phyloP scores from a whole-genome alignment of 1,139 yeast species.

The Scheffersomyces illinoinensis region DNA sequence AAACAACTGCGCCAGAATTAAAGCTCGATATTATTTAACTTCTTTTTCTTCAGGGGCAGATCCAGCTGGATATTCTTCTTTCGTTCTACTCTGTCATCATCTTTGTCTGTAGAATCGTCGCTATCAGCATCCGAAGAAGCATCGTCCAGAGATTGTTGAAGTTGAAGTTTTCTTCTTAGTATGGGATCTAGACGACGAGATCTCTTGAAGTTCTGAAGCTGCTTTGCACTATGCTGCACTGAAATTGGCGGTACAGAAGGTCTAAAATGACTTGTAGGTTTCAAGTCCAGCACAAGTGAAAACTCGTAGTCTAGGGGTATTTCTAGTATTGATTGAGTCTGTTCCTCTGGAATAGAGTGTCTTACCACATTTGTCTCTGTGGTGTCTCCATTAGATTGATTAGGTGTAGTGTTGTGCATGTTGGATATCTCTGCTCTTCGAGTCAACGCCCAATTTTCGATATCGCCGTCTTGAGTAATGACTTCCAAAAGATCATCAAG shows the following conservation, averaged over 20 bases:
- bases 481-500: conserved; percentile 53
- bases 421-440: conserved; percentile 49
- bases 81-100: conserved; percentile 8
- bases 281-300: conserved; percentile 28
- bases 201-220: background rate
- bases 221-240: conserved; percentile 22
- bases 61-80: conserved; percentile 8
- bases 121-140: conserved; percentile 1
- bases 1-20: background rate
- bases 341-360: background rate
- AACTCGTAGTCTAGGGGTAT: conserved; percentile 42
- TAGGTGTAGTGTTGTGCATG: conserved; percentile 8
- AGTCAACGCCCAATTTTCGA: conserved; percentile 54
- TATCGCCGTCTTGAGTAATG: conserved; percentile 48
- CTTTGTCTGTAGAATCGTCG: conserved; percentile 4
- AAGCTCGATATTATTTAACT: background rate
- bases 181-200: background rate
- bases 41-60: background rate
- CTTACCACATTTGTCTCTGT: conserved; percentile 1
- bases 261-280: conserved; percentile 40
- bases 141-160: background rate
- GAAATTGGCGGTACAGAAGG: conserved; percentile 50
- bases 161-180: background rate
- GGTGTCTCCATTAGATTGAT: background rate
- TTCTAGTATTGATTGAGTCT: conserved; percentile 11